Percentiles rank a stretch among this genome's conserved stretches.
These are phyloP conservation scores for Calonectria fujianensis DNA, from an alignment of 2,329 filamentous ascomycete genomes.

Conservation along the genomic window DNA sequence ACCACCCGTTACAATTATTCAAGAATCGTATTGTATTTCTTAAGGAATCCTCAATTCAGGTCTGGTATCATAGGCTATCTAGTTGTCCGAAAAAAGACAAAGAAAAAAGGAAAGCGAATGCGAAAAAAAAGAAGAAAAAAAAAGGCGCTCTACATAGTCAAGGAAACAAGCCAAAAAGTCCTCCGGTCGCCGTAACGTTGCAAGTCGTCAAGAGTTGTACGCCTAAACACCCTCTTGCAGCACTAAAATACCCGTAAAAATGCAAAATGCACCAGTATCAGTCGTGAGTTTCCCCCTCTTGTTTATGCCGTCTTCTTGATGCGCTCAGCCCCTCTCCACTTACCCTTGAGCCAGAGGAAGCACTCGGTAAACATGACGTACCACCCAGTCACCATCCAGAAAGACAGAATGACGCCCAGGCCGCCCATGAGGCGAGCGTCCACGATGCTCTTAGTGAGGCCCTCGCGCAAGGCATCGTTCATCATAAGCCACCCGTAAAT, in stretches of 20 bases:
- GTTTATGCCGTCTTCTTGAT: conserved; percentile 45
- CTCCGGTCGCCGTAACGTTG: conserved; percentile 7
- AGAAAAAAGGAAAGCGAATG: conserved; percentile 29
- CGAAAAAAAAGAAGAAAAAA: conserved; percentile 28
- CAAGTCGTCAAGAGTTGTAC: conserved; percentile 35
- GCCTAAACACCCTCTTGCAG: conserved; percentile 33
- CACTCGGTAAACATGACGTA: conserved; percentile 71
- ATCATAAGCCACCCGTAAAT: conserved; percentile 67
- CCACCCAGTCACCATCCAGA: conserved; percentile 69
- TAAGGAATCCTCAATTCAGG: conserved; percentile 36
- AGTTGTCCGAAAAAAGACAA: conserved; percentile 29
- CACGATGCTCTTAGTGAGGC: conserved; percentile 61
- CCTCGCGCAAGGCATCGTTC: conserved; percentile 62
- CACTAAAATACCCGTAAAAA: conserved; percentile 31
- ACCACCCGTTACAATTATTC: background rate
- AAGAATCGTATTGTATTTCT: background rate
- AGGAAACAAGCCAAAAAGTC: conserved; percentile 34
- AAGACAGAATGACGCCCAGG: conserved; percentile 67
- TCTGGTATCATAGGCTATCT: conserved; percentile 50
- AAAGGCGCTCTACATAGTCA: conserved; percentile 40
- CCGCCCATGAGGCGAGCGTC: conserved; percentile 67
- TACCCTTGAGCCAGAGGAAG: conserved; percentile 62
- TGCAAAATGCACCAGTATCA: conserved; percentile 33
- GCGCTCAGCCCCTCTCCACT: conserved; percentile 56
- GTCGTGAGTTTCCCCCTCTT: background rate